These are phyloP conservation scores for Arabidopsis arenosa DNA, from an alignment of 345 rosid species.

Conservation along the genomic window DNA sequence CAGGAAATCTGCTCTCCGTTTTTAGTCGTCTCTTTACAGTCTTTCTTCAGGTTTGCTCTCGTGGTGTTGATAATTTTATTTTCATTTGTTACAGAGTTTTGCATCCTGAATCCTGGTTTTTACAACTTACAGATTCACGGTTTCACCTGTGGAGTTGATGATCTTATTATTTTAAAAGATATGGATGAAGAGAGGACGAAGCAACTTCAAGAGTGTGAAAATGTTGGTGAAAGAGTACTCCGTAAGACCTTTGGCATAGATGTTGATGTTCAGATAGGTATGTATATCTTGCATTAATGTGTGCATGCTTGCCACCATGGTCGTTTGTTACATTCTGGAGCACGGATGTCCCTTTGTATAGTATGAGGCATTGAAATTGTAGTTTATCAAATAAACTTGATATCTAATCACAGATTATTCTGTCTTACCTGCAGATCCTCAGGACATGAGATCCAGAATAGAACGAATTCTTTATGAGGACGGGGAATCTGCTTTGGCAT, in stretches of 20 bases:
- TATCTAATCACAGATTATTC: conserved; percentile 8
- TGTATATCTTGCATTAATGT: conserved; percentile 16
- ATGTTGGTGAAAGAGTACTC: conserved; percentile 73
- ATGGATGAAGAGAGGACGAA: conserved; percentile 71
- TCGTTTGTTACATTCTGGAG: conserved; percentile 29
- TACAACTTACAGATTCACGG: conserved; percentile 82
- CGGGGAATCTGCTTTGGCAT: conserved; percentile 79
- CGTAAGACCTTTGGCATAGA: conserved; percentile 66
- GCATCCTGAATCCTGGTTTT: conserved; percentile 39
- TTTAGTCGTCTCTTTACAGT: conserved; percentile 90
- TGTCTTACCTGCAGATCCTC: conserved; percentile 58
- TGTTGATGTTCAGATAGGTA: conserved; percentile 61
- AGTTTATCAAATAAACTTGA: conserved; percentile 21
- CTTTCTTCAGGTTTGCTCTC: conserved; percentile 75
- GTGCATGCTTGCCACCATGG: conserved; percentile 31
- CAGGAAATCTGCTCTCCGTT: conserved; percentile 83
- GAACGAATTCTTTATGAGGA: conserved; percentile 75
- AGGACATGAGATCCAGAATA: conserved; percentile 62
- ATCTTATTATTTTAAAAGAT: conserved; percentile 72
- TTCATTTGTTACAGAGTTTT: conserved; percentile 15
- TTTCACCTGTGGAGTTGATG: conserved; percentile 98
- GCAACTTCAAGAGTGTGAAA: conserved; percentile 76
- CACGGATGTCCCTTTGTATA: conserved; percentile 13
- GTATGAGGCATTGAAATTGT: conserved; percentile 17
- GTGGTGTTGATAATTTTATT: conserved; percentile 8